Percentiles rank a stretch among this genome's conserved stretches.
Evolutionary conservation across 1,284 basidiomycete genomes (phyloP).

Genomic region (Sphaerobolus stellatus): DNA sequence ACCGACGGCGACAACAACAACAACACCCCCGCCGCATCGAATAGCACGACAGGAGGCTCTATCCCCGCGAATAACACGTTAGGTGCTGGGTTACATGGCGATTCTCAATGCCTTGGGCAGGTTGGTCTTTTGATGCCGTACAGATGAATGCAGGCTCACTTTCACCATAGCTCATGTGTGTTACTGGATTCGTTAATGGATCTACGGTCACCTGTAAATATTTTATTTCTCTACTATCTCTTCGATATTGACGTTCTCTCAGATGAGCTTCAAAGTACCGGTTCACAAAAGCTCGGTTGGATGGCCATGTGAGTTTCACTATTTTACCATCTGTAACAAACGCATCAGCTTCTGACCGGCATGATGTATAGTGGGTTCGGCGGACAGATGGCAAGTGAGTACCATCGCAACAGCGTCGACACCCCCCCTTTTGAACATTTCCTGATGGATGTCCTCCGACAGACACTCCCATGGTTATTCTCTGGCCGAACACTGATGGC

Average conservation of each 20-base stretch:
- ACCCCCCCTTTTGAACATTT: not conserved
- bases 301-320: slow-evolving; percentile 49
- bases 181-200: slow-evolving; percentile 44
- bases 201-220: slow-evolving; percentile 43
- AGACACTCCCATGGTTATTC: slow-evolving; percentile 58
- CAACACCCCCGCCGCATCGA: slow-evolving; percentile 30
- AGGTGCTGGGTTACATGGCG: slow-evolving; percentile 28
- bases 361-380: slow-evolving; percentile 51
- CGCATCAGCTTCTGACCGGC: slow-evolving; percentile 10
- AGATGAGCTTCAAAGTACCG: slow-evolving; percentile 44
- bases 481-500: slow-evolving; percentile 60
- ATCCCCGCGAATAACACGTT: slow-evolving; percentile 10
- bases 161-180: slow-evolving; percentile 40
- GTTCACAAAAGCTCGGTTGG: slow-evolving; percentile 45
- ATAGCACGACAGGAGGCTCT: not conserved
- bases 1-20: slow-evolving; percentile 18
- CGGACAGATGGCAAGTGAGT: slow-evolving; percentile 39
- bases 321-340: slow-evolving; percentile 1
- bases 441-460: not conserved
- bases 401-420: not conserved
- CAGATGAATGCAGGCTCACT: not conserved
- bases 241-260: not conserved
- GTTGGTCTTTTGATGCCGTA: slow-evolving; percentile 1
- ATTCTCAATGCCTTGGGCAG: slow-evolving; percentile 35
- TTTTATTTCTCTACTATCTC: not conserved